Percentiles rank a stretch among this genome's conserved stretches.
These are phyloP conservation scores for Dactylonectria estremocensis DNA, from an alignment of 2,329 filamentous ascomycete species.

Conservation along the genomic window DNA sequence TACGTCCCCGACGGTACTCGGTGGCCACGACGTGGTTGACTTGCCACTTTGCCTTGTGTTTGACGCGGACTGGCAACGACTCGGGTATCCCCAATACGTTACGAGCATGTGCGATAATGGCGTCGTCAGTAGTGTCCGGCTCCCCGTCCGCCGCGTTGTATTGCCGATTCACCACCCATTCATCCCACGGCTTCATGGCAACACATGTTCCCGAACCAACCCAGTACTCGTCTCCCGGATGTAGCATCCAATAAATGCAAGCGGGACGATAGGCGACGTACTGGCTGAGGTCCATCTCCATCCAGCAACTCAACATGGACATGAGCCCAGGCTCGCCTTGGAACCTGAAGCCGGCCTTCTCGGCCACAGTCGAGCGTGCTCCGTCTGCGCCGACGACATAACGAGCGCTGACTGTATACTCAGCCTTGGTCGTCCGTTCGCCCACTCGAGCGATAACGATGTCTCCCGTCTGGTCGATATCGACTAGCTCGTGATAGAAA, in stretches of 20 bases:
- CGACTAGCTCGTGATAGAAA: conserved; percentile 33
- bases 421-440: conserved; percentile 23
- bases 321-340: conserved; percentile 34
- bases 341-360: conserved; percentile 30
- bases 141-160: conserved; percentile 35
- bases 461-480: conserved; percentile 30
- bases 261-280: conserved; percentile 32
- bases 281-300: conserved; percentile 30
- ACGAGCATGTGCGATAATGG: conserved; percentile 30
- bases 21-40: conserved; percentile 34
- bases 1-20: conserved; percentile 30
- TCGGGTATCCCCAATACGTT: conserved; percentile 24
- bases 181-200: conserved; percentile 30
- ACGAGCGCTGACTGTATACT: conserved; percentile 28
- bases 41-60: conserved; percentile 35
- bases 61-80: conserved; percentile 30
- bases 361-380: conserved; percentile 28
- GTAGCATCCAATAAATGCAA: conserved; percentile 34
- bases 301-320: conserved; percentile 32
- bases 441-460: conserved; percentile 27
- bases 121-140: conserved; percentile 32
- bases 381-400: conserved; percentile 35
- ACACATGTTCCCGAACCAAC: conserved; percentile 34
- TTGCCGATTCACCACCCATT: conserved; percentile 36
- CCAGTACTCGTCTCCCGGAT: conserved; percentile 34